Evolutionary conservation across 768 basidiomycete genomes (phyloP).

Genomic region (Termitomyces sp.): DNA sequence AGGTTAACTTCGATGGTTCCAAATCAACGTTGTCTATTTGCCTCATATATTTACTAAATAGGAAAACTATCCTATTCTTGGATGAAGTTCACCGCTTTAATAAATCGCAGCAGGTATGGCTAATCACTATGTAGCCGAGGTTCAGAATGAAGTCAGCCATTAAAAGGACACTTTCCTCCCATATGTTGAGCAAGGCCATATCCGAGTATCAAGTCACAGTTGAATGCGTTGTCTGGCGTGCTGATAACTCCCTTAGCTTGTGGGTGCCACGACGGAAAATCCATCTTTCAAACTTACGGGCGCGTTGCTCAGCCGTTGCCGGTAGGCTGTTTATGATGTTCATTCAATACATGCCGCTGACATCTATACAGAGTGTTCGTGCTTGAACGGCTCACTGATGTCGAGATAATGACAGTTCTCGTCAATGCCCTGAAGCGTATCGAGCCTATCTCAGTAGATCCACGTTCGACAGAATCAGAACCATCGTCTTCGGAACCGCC

Average conservation of each 20-base stretch:
- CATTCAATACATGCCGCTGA: neutral
- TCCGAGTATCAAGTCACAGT: slow-evolving; percentile 44
- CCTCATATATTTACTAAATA: slow-evolving; percentile 22
- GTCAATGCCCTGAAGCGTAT: slow-evolving; percentile 39
- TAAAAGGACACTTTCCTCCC: slow-evolving; percentile 75
- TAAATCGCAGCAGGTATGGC: slow-evolving; percentile 60
- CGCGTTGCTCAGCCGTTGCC: slow-evolving; percentile 71
- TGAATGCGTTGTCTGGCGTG: neutral
- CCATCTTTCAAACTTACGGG: slow-evolving; percentile 80
- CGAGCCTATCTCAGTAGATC: slow-evolving; percentile 10
- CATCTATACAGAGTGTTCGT: slow-evolving; percentile 60
- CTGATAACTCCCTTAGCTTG: slow-evolving; percentile 37
- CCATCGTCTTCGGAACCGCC: slow-evolving; percentile 8
- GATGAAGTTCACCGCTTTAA: slow-evolving; percentile 86
- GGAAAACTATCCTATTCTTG: slow-evolving; percentile 72
- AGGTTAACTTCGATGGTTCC: slow-evolving; percentile 32
- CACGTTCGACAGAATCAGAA: neutral
- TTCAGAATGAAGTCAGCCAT: neutral
- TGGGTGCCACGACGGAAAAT: slow-evolving; percentile 89
- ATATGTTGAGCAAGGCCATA: slow-evolving; percentile 72
- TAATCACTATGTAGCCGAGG: neutral
- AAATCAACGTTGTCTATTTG: neutral
- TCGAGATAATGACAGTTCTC: slow-evolving; percentile 59
- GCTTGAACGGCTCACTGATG: slow-evolving; percentile 61
- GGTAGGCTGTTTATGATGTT: slow-evolving; percentile 38